Conservation (phyloP, 495 filamentous ascomycete species). For the Hyaloscypha variabilis region DNA sequence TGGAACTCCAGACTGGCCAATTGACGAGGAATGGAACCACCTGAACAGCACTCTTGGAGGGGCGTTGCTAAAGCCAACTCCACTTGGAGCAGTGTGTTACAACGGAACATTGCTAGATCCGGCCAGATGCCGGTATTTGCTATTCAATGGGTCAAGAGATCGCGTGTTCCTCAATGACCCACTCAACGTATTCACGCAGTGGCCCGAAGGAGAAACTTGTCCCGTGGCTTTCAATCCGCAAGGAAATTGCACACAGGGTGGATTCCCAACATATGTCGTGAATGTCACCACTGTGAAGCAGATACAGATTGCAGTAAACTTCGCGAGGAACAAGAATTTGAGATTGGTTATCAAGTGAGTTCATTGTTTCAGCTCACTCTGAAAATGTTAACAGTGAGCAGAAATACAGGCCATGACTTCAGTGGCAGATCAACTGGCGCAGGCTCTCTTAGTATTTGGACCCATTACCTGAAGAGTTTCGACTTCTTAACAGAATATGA, state of each 20-base stretch:
- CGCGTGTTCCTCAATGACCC: constrained; percentile 30
- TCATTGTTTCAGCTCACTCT: not conserved
- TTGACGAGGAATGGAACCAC: constrained; percentile 37
- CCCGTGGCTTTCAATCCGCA: constrained; percentile 37
- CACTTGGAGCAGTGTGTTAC: constrained; percentile 50
- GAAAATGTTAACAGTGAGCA: not conserved
- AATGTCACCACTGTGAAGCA: constrained; percentile 46
- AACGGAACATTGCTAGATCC: constrained; percentile 48
- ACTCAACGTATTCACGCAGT: constrained; percentile 28
- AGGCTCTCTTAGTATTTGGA: constrained; percentile 54
- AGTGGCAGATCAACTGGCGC: constrained; percentile 52
- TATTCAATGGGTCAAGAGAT: not conserved
- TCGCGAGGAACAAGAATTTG: constrained; percentile 47
- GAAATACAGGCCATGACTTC: constrained; percentile 50
- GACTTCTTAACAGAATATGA: constrained; percentile 43
- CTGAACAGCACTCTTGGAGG: constrained; percentile 50
- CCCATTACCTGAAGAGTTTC: constrained; percentile 50
- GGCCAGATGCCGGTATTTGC: constrained; percentile 39
- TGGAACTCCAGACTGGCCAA: constrained; percentile 44
- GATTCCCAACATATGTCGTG: constrained; percentile 47
- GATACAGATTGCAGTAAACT: constrained; percentile 51
- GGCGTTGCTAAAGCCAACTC: constrained; percentile 32
- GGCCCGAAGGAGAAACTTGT: constrained; percentile 46
- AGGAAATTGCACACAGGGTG: constrained; percentile 16
- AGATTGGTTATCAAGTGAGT: constrained; percentile 38